Base-by-base conservation (phyloP, 257 asterid species). In the Cynanchum wilfordii region DNA sequence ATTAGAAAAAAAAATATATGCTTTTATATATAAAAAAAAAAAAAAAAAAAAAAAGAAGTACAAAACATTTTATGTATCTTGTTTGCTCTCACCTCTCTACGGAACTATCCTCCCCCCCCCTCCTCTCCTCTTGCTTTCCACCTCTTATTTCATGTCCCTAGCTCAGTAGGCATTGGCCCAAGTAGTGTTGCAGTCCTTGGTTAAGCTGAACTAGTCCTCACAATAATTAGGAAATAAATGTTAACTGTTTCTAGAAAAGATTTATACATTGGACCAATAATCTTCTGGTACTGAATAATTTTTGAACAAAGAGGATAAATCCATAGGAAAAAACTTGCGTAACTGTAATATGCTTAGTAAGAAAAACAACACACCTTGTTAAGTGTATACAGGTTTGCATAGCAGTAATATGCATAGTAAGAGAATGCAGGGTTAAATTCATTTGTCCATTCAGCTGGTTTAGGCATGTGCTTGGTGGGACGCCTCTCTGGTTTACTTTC, bases 401-500 rank as follows among this genome's bases (percentile, higher is more conserved):
- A 95, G 82, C 96, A 90, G 82, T 95, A 92, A 81, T 95, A 95
- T 65, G 96, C 94, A 84, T 95, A 95, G 77, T 95, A 92, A 45
- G 99, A 92, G 84, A 84, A 95, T 71, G 98, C 97, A 47, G 98
- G 98, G 78, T 90, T 93, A 82, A 90, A 93, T 58, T 70, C 88
- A 80, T 93, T 93, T 7, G 98, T 93, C 98, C 98, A 93, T 72
- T 93, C 90, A 73, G 89, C 83, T 57, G 97, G 98, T 70, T 82
- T 85, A 59, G 98, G 96, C 98, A 93, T 93, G 82, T 93, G 98
- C 83, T 93, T 93, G 42, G 97, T 93, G 56, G 97, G 98, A 47
- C 96, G 95, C 79, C 98, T 89, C 85, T 93, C 98, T 3, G 97
- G 98, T 80, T 93, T 93, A 82, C 98, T 93, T 87, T 93, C 98